Base-by-base conservation (phyloP, 148 eudicot species). In the Rheum nobile region DNA sequence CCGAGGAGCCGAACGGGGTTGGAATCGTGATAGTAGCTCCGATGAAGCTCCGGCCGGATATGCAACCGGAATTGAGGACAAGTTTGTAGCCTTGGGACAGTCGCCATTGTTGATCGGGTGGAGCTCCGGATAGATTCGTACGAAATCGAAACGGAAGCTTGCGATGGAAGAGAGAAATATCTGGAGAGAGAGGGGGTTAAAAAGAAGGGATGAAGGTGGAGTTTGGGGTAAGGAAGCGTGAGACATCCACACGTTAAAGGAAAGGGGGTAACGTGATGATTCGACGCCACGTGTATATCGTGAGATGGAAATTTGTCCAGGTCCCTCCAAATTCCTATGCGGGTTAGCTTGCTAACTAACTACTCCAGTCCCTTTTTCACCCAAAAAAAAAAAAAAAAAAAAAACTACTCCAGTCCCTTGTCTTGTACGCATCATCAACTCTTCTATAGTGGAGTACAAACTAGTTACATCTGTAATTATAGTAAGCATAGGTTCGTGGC, bases 211-310 rank as follows among this genome's bases (percentile, higher is more conserved):
- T n/a, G n/a, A n/a, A n/a, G n/a, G n/a, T n/a, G n/a, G 16, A 82
- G 71, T 77, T 80, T 34, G 5, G 41, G 75, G 44, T 38, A 61
- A 55, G 68, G 78, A 78, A 70, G 75, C 87, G 93, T 83, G 98
- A 87, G 98, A 91, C 84, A 88, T 77, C 98, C 98, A 91, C 97
- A 91, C 98, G 98, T 90, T 91, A 83, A 42, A 26, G 88, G 79
- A 82, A 80, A 47, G 22, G 22, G 32, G 48, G 54, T 42, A 80
- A 81, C 72, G 3, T 57, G 34, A 47, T 76, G 57, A 19, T 39
- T 55, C 41, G 48, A 8, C 54, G 68, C 77, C 84, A 82, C 84
- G 82, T 82, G 75, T 65, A 61, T 61, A 61, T 61, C 19, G 37
- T 61, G 67, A 61, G 70, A 65, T 65, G 39, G 39, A 29, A 16